phyloP scores from a whole-genome alignment of 768 basidiomycete genomes.

The Harrya chromipes region DNA sequence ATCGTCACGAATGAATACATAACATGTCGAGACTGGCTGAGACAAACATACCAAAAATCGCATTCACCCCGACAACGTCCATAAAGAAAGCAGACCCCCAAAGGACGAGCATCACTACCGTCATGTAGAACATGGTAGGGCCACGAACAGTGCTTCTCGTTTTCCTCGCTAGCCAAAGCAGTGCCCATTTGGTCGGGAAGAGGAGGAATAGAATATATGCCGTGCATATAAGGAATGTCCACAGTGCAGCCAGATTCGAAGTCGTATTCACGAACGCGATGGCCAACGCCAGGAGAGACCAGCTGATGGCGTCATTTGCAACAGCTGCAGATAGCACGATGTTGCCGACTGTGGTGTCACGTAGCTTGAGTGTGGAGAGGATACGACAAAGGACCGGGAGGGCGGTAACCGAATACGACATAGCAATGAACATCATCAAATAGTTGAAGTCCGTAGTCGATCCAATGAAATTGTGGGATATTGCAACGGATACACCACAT shows the following conservation, averaged over 20 bases:
- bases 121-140: conserved; percentile 89
- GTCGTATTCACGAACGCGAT: conserved; percentile 91
- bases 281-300: conserved; percentile 85
- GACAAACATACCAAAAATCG: conserved; percentile 67
- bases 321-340: conserved; percentile 92
- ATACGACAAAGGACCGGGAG: conserved; percentile 87
- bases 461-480: conserved; percentile 54
- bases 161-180: conserved; percentile 68
- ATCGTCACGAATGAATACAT: too few relatives aligned
- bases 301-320: conserved; percentile 82
- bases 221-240: conserved; percentile 74
- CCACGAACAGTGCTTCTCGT: conserved; percentile 81
- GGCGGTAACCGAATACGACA: conserved; percentile 85
- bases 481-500: conserved; percentile 60
- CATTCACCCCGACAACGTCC: conserved; percentile 87
- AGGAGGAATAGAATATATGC: conserved; percentile 73
- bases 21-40: too few relatives aligned
- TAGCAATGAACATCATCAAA: conserved; percentile 92
- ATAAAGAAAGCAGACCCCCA: conserved; percentile 92
- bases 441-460: conserved; percentile 68
- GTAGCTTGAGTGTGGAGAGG: conserved; percentile 84
- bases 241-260: conserved; percentile 78
- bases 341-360: conserved; percentile 89
- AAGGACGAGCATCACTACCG: conserved; percentile 71
- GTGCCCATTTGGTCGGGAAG: conserved; percentile 56